phyloP scores from a whole-genome alignment of 345 rosid species.

The Erucastrum elatum region DNA sequence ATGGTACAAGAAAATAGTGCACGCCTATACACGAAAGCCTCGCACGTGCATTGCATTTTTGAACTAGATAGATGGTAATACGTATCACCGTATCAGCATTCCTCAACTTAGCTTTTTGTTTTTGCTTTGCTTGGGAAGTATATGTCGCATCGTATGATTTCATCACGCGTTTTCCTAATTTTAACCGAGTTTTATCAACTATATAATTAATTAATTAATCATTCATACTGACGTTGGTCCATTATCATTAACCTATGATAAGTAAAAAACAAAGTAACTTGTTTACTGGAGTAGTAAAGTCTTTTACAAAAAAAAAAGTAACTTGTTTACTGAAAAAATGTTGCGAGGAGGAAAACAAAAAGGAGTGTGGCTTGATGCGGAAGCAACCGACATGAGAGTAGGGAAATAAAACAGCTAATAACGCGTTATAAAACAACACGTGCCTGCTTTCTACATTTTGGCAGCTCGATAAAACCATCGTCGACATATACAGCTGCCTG shows the following conservation, averaged over 20 bases:
- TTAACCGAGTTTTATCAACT: background rate
- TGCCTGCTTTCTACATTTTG: constrained; percentile 19
- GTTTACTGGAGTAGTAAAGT: background rate
- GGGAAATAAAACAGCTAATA: constrained; percentile 39
- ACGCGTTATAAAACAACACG: constrained; percentile 52
- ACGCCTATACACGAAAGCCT: constrained; percentile 15
- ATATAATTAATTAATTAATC: constrained; percentile 6
- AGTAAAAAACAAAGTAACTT: background rate
- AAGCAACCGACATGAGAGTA: constrained; percentile 41
- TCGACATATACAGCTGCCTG: constrained; percentile 3
- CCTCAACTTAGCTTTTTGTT: background rate
- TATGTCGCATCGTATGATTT: background rate
- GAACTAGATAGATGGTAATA: background rate
- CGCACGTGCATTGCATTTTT: constrained; percentile 3
- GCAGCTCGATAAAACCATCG: constrained; percentile 42
- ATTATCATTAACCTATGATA: background rate
- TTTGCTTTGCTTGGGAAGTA: background rate
- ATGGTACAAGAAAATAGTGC: constrained; percentile 8
- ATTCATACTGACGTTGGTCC: background rate
- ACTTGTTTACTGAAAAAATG: background rate
- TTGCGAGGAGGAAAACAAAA: background rate
- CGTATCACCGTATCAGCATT: background rate
- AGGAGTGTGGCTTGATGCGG: constrained; percentile 39
- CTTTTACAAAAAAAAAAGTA: background rate
- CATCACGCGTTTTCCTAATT: constrained; percentile 2